Evolutionary conservation across 1,284 basidiomycete genomes (phyloP).

Genomic region (Puccinia hordei): DNA sequence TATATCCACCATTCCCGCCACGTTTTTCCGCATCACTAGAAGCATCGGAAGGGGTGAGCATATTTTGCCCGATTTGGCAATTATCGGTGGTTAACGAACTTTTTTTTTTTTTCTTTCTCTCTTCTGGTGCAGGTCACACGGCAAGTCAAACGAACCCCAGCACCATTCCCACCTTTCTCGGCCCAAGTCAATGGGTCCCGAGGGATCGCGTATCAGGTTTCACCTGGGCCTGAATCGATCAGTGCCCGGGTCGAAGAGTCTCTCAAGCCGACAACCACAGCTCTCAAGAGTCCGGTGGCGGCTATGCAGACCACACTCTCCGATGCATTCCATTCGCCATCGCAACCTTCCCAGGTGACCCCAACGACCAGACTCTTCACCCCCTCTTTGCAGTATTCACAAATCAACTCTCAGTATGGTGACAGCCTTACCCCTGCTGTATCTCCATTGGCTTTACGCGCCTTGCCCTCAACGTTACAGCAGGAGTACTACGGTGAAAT

Average conservation of each 20-base stretch:
- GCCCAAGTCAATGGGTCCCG: slow-evolving; percentile 5
- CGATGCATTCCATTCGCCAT: slow-evolving; percentile 16
- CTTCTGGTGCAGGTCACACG: slow-evolving; percentile 2
- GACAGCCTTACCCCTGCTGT: not conserved
- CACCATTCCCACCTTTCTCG: slow-evolving; percentile 14
- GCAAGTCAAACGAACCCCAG: slow-evolving; percentile 4
- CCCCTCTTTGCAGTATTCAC: slow-evolving; percentile 31
- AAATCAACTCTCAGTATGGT: not conserved
- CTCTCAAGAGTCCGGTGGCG: slow-evolving; percentile 13
- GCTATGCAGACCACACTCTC: slow-evolving; percentile 23
- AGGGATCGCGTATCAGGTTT: slow-evolving; percentile 15
- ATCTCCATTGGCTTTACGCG: slow-evolving; percentile 22
- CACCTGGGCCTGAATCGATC: not conserved
- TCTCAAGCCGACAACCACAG: no score
- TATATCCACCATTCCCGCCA: slow-evolving; percentile 13
- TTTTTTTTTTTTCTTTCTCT: not conserved
- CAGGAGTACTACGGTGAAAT: not conserved
- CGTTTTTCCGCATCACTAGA: not conserved
- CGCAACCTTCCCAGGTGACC: not conserved
- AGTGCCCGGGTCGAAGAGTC: not conserved
- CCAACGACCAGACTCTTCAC: slow-evolving; percentile 14
- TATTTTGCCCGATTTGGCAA: not conserved
- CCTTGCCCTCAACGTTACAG: slow-evolving; percentile 14
- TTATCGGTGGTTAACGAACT: not conserved
- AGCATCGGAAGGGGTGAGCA: not conserved